Evolutionary conservation across 768 basidiomycete genomes (phyloP).

Genomic region (Dacryopinax primogenitus): DNA sequence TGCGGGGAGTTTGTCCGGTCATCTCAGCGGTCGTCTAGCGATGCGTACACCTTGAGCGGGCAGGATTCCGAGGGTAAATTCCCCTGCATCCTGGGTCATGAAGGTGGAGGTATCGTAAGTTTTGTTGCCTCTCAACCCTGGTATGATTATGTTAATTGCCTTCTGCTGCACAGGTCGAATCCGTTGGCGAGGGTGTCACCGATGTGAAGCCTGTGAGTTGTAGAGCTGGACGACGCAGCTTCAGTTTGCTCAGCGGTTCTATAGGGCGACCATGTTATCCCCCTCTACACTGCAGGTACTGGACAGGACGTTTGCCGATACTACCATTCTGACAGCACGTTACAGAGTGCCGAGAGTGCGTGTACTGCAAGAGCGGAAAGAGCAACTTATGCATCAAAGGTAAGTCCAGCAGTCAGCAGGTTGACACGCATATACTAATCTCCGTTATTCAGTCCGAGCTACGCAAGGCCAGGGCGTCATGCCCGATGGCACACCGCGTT

Average conservation of each 20-base stretch:
- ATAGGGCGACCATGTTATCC: constrained; percentile 91
- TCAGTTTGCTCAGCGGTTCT: background rate
- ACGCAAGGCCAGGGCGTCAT: constrained; percentile 92
- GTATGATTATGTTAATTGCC: background rate
- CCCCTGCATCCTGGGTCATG: constrained; percentile 88
- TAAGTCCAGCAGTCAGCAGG: constrained; percentile 23
- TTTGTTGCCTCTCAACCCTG: background rate
- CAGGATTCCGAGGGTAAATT: constrained; percentile 91
- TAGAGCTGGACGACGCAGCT: background rate
- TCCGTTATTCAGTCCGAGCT: constrained; percentile 50
- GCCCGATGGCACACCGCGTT: constrained; percentile 81
- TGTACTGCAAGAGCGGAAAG: constrained; percentile 97
- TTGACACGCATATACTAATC: constrained; percentile 5
- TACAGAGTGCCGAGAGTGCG: constrained; percentile 86
- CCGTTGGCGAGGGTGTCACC: constrained; percentile 93
- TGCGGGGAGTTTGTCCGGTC: background rate
- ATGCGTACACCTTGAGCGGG: constrained; percentile 92
- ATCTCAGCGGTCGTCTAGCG: constrained; percentile 26
- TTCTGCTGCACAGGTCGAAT: constrained; percentile 59
- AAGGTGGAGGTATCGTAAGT: constrained; percentile 80
- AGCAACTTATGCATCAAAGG: constrained; percentile 97
- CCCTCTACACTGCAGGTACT: constrained; percentile 85
- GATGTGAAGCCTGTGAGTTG: constrained; percentile 43
- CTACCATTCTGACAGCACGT: constrained; percentile 10
- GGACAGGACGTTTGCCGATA: background rate